These are phyloP conservation scores for Sporopachydermia lactativora DNA, from an alignment of 805 yeast genomes.

Conservation along the genomic window DNA sequence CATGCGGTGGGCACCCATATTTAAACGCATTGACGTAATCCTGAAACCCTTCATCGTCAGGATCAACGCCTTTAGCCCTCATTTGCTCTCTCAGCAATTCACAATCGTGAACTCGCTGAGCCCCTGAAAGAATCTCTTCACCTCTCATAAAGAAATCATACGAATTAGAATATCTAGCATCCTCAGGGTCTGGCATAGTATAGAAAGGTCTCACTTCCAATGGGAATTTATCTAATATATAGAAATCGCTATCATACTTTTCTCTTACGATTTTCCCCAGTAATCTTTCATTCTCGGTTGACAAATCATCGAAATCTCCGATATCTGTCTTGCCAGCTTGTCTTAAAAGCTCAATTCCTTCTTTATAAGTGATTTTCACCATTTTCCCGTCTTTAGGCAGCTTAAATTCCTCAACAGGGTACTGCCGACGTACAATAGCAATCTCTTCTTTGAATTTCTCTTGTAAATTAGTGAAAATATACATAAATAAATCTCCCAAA, in stretches of 20 bases:
- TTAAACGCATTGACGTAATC: conserved; percentile 89
- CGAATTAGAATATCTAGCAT: conserved; percentile 89
- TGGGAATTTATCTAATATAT: conserved; percentile 97
- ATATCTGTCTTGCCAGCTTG: conserved; percentile 74
- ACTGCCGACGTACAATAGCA: conserved; percentile 81
- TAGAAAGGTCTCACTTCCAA: conserved; percentile 93
- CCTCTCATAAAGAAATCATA: conserved; percentile 99
- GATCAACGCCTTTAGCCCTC: conserved; percentile 70
- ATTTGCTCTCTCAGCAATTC: conserved; percentile 70
- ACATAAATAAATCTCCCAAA: conserved; percentile 63
- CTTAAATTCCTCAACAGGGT: conserved; percentile 95
- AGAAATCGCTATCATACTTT: conserved; percentile 93
- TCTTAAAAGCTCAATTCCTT: conserved; percentile 77
- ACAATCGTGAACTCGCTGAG: conserved; percentile 97
- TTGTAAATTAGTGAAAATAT: conserved; percentile 77
- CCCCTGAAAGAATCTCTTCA: conserved; percentile 98
- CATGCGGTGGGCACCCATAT: conserved; percentile 97
- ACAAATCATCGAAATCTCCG: conserved; percentile 71
- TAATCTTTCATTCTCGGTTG: conserved; percentile 89
- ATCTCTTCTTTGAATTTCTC: conserved; percentile 70
- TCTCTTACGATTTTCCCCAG: conserved; percentile 87
- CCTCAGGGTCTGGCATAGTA: conserved; percentile 96
- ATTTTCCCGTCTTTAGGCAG: conserved; percentile 89
- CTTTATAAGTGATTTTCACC: conserved; percentile 80
- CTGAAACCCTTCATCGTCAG: conserved; percentile 64